A percentile compares a stretch with the other conserved stretches of the same genome.
Evolutionary conservation across 164 flowering plant genomes (phyloP).

Genomic region (Paratinospora sagittata): DNA sequence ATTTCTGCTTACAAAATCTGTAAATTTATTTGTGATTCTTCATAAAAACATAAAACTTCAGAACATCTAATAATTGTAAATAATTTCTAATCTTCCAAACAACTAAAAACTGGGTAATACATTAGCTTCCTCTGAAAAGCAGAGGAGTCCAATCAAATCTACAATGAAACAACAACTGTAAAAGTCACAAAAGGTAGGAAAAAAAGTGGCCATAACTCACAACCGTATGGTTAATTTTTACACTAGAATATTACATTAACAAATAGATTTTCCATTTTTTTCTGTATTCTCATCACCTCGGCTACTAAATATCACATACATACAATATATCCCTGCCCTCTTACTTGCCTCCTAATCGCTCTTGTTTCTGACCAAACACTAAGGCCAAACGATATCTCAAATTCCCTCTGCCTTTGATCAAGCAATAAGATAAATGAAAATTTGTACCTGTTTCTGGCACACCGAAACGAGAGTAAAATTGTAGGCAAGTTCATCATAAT

Average conservation of each 20-base stretch:
- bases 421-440: neutral
- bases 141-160: neutral
- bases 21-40: neutral
- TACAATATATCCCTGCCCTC: slow-evolving; percentile 2
- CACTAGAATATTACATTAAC: neutral
- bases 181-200: neutral
- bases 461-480: neutral
- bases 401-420: neutral
- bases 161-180: neutral
- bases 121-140: neutral
- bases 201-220: neutral
- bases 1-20: no score
- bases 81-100: neutral
- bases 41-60: neutral
- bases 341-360: neutral
- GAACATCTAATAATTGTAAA: neutral
- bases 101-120: neutral
- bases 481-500: neutral
- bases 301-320: neutral
- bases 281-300: neutral
- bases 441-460: neutral
- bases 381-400: neutral
- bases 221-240: slow-evolving; percentile 1
- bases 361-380: neutral
- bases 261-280: neutral